phyloP scores from a whole-genome alignment of 129 eudicot species.

The Mikania micrantha region DNA sequence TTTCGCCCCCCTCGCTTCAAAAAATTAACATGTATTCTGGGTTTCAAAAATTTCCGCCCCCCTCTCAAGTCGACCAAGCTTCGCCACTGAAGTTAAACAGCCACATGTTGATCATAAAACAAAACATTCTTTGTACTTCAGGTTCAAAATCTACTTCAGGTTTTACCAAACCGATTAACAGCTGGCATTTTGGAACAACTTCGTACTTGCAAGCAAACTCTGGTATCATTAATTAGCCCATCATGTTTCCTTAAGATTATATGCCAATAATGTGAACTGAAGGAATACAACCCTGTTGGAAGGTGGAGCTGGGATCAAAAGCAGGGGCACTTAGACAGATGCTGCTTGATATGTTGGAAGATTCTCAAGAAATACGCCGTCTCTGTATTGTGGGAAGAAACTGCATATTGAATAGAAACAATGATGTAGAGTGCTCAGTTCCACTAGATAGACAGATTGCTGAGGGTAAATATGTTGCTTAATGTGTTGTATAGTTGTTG shows the following conservation, averaged over 20 bases:
- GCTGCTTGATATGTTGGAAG: conserved; percentile 97
- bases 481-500: background rate
- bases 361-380: conserved; percentile 85
- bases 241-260: background rate
- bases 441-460: conserved; percentile 77
- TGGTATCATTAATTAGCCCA: conserved; percentile 40
- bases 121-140: conserved; percentile 28
- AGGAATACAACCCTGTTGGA: conserved; percentile 7
- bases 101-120: background rate
- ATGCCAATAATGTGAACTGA: conserved; percentile 6
- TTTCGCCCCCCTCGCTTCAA: too few species aligned
- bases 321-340: conserved; percentile 94
- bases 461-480: conserved; percentile 47
- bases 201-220: conserved; percentile 85
- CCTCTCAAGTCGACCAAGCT: too few species aligned
- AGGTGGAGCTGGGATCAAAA: conserved; percentile 93
- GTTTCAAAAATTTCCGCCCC: too few species aligned
- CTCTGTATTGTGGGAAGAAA: conserved; percentile 92
- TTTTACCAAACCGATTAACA: conserved; percentile 84
- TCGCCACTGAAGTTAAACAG: too few species aligned
- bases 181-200: conserved; percentile 86
- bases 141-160: conserved; percentile 86
- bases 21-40: too few species aligned
- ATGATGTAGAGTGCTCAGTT: conserved; percentile 62
- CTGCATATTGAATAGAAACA: conserved; percentile 52